phyloP scores from a whole-genome alignment of 805 yeast genomes.

The Blastobotrys chiropterorum region DNA sequence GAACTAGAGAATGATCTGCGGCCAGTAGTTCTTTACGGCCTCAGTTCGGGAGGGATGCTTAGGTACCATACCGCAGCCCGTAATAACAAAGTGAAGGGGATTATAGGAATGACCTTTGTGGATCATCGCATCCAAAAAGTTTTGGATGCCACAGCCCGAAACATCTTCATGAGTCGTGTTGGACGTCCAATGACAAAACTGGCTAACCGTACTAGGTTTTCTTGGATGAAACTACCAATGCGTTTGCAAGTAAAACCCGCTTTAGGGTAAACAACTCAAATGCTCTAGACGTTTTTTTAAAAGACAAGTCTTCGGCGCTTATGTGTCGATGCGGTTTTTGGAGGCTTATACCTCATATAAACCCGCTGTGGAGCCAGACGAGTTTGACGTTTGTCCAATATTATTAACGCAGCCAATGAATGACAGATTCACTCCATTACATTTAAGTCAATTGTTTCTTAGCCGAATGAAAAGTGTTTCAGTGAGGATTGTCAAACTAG shows the following conservation, averaged over 20 bases:
- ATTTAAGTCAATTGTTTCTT: conserved; percentile 3
- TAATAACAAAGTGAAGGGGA: no score
- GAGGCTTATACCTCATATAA: conserved; percentile 1
- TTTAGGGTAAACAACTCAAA: conserved; percentile 1
- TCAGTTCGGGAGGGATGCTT: no score
- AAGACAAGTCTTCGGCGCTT: conserved; percentile 5
- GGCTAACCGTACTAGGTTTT: not conserved
- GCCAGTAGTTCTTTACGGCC: no score
- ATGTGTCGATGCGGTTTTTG: conserved; percentile 4
- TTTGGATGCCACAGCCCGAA: conserved; percentile 4
- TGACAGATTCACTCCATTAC: conserved; percentile 6
- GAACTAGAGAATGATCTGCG: no score
- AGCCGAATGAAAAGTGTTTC: not conserved
- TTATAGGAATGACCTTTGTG: conserved; percentile 8
- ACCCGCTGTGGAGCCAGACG: conserved; percentile 5
- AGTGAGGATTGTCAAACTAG: conserved; percentile 4
- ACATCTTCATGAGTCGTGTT: conserved; percentile 7
- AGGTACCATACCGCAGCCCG: no score
- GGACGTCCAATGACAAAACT: conserved; percentile 3
- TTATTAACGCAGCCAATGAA: conserved; percentile 5
- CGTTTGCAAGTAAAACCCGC: conserved; percentile 1
- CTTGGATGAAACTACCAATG: conserved; percentile 2
- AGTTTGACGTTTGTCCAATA: conserved; percentile 6
- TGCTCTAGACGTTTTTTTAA: not conserved
- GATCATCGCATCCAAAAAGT: conserved; percentile 6